Evolutionary conservation across 2,329 filamentous ascomycete species (phyloP), one percentile per base, ranked within the genome.

Genomic region (Talaromyces sp.): DNA sequence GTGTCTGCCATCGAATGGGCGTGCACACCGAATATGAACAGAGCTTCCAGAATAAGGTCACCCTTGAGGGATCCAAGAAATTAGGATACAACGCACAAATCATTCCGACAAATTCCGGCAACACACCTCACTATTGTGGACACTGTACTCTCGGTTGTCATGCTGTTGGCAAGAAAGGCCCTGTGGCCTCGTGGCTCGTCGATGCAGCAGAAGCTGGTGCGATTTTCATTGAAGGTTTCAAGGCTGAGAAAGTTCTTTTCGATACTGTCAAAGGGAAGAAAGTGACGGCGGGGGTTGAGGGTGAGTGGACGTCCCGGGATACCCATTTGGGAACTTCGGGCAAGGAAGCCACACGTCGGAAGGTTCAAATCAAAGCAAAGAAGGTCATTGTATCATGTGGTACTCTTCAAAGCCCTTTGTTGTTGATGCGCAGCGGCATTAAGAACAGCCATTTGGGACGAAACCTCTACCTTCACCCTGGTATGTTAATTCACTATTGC

Each of bases 381-480:
- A 90, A 88, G 72, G 90, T 96, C 11, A 86, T 97, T 56, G 78
- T 96, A n/a, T 87, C 91, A 0, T 86, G 86, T 27, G 93, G 94
- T 4, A 86, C 90, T 0, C 79, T 97, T 63, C 88, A 91, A 72
- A 93, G 87, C 52, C 93, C 94, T 0, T 75, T 94, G 1, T 75
- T 97, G 1, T 82, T 98, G 50, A 80, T 88, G 69, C 89, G 89
- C 59, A 96, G 92, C 67, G 92, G 92, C 1, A 77, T 97, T 59
- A 89, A 85, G 81, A 97, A 96, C 74, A 83, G 84, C 3, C 89
- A 97, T 64, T 89, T 97, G 68, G 94, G 94, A 31, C 85, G 84
- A 8, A 91, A 97, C 71, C 85, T 97, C 3, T 84, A 95, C 71
- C 77, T 97, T 0, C 94, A 98, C 73, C 94, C 93, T 1, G 89